Percentiles rank a stretch among this genome's conserved stretches.
Evolutionary conservation across 371 early-diverging fungal species (phyloP).

Genomic region (Mortierella sp.): DNA sequence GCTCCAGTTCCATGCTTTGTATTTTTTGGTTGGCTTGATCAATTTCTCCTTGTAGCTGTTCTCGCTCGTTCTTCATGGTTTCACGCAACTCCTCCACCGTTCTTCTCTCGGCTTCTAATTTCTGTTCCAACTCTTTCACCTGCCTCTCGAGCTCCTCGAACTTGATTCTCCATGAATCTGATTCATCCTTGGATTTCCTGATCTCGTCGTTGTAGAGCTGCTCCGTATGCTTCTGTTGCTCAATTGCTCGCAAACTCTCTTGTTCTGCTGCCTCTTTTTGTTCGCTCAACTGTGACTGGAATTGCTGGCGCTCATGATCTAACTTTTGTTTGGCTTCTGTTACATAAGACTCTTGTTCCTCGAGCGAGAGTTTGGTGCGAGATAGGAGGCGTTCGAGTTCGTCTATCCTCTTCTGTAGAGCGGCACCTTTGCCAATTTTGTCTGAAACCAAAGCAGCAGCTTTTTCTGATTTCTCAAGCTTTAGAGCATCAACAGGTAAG

Average conservation of each 20-base stretch:
- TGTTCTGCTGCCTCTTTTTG: conserved; percentile 16
- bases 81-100: conserved; percentile 26
- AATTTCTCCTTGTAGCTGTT: conserved; percentile 22
- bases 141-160: conserved; percentile 24
- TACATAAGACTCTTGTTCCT: conserved; percentile 23
- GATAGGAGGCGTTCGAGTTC: conserved; percentile 35
- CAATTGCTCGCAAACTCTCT: background rate
- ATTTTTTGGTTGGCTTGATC: conserved; percentile 18
- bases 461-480: conserved; percentile 55
- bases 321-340: conserved; percentile 6
- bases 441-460: conserved; percentile 28
- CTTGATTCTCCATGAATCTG: conserved; percentile 26
- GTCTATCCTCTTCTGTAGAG: conserved; percentile 39
- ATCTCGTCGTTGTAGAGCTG: conserved; percentile 14
- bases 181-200: conserved; percentile 12
- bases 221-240: background rate
- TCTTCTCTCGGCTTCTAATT: conserved; percentile 21
- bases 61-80: conserved; percentile 23
- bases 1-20: conserved; percentile 9
- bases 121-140: conserved; percentile 24
- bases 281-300: conserved; percentile 16
- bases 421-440: conserved; percentile 26
- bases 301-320: conserved; percentile 20
- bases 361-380: conserved; percentile 23
- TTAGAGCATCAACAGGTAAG: background rate